Evolutionary conservation across 179 eudicot genomes (phyloP).

Genomic region (Gypsophila paniculata): DNA sequence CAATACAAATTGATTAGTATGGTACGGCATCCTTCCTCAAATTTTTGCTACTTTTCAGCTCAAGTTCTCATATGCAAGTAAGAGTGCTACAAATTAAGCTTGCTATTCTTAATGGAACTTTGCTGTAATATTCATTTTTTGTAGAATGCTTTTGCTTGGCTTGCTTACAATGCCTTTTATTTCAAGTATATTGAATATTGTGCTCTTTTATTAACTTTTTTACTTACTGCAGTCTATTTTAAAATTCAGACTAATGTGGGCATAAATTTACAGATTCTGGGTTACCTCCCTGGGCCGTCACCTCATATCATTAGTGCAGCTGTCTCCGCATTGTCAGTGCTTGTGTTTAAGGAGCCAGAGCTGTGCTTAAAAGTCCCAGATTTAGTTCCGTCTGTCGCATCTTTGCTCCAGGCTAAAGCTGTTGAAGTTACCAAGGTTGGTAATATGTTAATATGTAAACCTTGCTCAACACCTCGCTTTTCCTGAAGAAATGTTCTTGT

Average conservation of each 20-base stretch:
- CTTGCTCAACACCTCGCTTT: background rate
- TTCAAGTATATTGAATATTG: background rate
- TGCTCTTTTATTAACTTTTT: background rate
- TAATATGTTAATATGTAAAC: background rate
- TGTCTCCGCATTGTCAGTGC: slow-evolving; percentile 77
- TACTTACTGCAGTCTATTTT: background rate
- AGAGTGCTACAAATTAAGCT: too few species aligned
- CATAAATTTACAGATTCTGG: slow-evolving; percentile 54
- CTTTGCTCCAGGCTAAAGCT: slow-evolving; percentile 70
- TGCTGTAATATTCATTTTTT: background rate
- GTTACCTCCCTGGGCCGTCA: slow-evolving; percentile 80
- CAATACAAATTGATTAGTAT: slow-evolving; percentile 53
- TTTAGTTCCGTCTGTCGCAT: slow-evolving; percentile 66
- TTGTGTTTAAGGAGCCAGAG: slow-evolving; percentile 60
- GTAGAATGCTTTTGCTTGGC: background rate
- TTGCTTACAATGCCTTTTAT: background rate
- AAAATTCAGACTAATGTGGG: slow-evolving; percentile 5
- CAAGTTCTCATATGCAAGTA: background rate
- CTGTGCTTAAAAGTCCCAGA: slow-evolving; percentile 54
- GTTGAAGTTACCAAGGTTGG: slow-evolving; percentile 83
- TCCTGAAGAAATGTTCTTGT: background rate
- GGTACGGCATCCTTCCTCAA: slow-evolving; percentile 40
- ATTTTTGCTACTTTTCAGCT: too few species aligned
- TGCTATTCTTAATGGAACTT: background rate
- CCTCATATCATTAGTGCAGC: slow-evolving; percentile 87